Base-by-base conservation (phyloP, 352 stramenopile genomes). In the Globisporangium canariense region DNA sequence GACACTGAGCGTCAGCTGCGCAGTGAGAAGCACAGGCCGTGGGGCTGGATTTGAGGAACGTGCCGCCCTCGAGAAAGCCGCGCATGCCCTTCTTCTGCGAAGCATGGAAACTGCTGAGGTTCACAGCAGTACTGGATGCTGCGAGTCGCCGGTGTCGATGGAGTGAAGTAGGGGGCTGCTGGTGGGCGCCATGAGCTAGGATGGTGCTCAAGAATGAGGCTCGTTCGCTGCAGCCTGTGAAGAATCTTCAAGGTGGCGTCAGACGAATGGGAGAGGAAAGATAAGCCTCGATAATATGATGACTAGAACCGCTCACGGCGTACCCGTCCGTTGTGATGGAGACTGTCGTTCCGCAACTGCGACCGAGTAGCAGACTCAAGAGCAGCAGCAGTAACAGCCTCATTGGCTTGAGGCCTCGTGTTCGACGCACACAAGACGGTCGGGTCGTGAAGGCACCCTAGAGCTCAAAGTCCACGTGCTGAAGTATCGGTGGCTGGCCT, bases 21-120 rank as follows among this genome's bases (percentile, higher is more conserved):
- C 85, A 94, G 8, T 54, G 69, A 13, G 73, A 32, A 2, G 83
- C 85, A 55, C 85, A 94, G 8, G 56, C 40, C 1, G 64, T 50
- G 0, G 73, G 59, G 0, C 71, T 82, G 0, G 75, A 85, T 3
- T 59, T 47, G 2, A 62, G 10, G 46, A 87, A 86, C 3, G 76
- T 65, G 0, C 79, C 81, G 38, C 81, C 83, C n/a, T 89, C 69
- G 30, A 88, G 69, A 62, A 87, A 83, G 0, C 81, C 83, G 18
- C 79, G 70, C 60, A 92, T 64, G 0, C 83, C 83, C 57, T 81
- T 85, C 41, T 62, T 66, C 8, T 66, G 28, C 18, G 89, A 52
- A 0, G 72, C 57, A 22, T 76, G 72, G 57, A 92, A 92, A 10
- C 62, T 68, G 22, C 28, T 70, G 16, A 82, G 67, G 43, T 22